A percentile compares a stretch with the other conserved stretches of the same genome.
Conservation (phyloP, 2,329 filamentous ascomycete genomes). For the Lachnellula hyalina region DNA sequence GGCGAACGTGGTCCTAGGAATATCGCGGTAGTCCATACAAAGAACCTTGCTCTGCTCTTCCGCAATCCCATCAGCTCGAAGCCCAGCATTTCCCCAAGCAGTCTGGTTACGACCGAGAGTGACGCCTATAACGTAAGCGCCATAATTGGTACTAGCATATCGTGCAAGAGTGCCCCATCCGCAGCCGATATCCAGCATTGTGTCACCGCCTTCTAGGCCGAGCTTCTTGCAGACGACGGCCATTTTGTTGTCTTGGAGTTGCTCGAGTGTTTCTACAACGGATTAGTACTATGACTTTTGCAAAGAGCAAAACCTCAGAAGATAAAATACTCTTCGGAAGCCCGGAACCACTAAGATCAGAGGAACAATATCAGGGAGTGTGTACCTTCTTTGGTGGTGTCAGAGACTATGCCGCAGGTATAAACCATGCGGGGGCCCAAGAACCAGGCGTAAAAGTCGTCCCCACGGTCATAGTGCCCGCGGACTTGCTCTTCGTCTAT, state of each 20-base stretch:
- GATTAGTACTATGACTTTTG: too few species aligned
- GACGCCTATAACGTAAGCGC: slow-evolving; percentile 75
- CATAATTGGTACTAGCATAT: slow-evolving; percentile 89
- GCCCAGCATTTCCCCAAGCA: slow-evolving; percentile 88
- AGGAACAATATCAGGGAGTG: too few species aligned
- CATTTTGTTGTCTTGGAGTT: slow-evolving; percentile 97
- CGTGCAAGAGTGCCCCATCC: slow-evolving; percentile 96
- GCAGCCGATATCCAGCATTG: slow-evolving; percentile 88
- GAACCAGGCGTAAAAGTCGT: slow-evolving; percentile 99
- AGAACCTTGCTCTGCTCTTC: slow-evolving; percentile 88
- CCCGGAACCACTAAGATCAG: too few species aligned
- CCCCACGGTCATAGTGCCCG: slow-evolving; percentile 94
- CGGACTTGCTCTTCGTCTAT: slow-evolving; percentile 94
- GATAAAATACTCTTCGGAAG: too few species aligned
- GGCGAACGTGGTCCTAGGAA: slow-evolving; percentile 75
- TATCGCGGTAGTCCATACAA: slow-evolving; percentile 97
- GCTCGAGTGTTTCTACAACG: slow-evolving; percentile 69
- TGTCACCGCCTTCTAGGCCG: slow-evolving; percentile 72
- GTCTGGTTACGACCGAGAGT: slow-evolving; percentile 96
- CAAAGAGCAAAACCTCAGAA: too few species aligned
- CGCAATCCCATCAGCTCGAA: slow-evolving; percentile 73
- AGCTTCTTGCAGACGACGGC: slow-evolving; percentile 96
- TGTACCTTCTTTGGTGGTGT: slow-evolving; percentile 63
- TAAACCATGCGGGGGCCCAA: slow-evolving; percentile 98
- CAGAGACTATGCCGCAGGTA: slow-evolving; percentile 88